Base-by-base conservation (phyloP, 1,284 basidiomycete genomes). In the Ustilago vetiveriae region DNA sequence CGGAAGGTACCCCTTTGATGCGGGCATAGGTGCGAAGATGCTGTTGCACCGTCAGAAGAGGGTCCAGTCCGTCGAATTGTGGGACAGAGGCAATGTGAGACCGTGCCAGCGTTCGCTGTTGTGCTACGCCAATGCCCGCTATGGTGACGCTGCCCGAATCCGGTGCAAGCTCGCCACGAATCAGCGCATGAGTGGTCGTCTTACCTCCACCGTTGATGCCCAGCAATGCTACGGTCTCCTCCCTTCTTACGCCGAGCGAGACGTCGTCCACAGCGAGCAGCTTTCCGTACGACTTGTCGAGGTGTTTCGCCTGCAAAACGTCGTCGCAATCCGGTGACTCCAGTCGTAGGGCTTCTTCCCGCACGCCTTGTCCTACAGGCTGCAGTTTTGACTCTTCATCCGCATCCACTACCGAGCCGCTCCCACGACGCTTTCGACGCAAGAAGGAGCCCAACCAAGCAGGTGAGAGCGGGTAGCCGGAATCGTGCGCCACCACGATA, bases 141-240 rank as follows among this genome's bases (percentile, higher is more conserved):
- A 70, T 65, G 19, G 46, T 54, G n/a, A 70, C 60, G 17, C 42
- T 51, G 27, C 67, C 67, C 0, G 48, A 30, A 23, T 64, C 60
- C 6, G 67, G 62, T 5, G 33, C 37, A 6, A 65, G 54, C 21
- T 70, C 62, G 29, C 67, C 59, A 29, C 56, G 55, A 30, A 70
- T 66, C 9, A 70, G 54, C 22, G 60, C 26, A 22, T 70, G 67
- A 11, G 59, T 58, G 5, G 90, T 91, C 4, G 89, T 91, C 82
- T 92, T 92, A 0, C 83, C 84, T 10, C 90, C 90, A 1, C 90
- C 90, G 66, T 92, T 92, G 0, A 90, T 90, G 4, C 90, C 91
- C 16, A 92, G 84, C 64, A 92, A 82, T 4, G 89, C 89, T 64
- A 91, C 90, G 3, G 89, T 86, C 1, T 88, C 88, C 40, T 90